Evolutionary conservation across 2,329 filamentous ascomycete genomes (phyloP).

Genomic region (Davidsoniella eucalypti): DNA sequence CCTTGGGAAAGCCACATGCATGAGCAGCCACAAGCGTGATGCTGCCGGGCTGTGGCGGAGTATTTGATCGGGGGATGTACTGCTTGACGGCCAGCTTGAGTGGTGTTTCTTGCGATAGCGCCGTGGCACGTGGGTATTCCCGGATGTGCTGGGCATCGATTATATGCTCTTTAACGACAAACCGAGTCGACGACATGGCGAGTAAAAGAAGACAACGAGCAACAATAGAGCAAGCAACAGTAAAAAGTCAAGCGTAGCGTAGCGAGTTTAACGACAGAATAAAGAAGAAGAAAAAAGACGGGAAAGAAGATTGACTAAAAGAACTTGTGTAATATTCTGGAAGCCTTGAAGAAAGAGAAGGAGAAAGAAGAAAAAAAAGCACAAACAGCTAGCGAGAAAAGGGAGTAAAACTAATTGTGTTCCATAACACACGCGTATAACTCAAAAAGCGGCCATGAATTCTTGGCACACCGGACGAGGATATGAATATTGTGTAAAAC

Average conservation of each 20-base stretch:
- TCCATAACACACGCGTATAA: no score
- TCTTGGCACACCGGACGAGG: no score
- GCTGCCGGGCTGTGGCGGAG: conserved; percentile 51
- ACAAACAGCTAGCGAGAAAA: no score
- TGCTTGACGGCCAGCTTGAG: conserved; percentile 69
- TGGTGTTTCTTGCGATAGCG: conserved; percentile 55
- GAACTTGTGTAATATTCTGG: background rate
- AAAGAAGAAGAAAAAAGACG: no score
- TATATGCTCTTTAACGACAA: conserved; percentile 31
- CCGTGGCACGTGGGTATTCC: conserved; percentile 61
- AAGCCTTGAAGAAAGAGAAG: background rate
- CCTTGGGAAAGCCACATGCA: conserved; percentile 87
- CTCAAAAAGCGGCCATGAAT: no score
- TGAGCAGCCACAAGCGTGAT: conserved; percentile 76
- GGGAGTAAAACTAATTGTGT: no score
- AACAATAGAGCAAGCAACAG: no score
- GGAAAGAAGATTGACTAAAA: no score
- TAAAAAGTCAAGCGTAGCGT: no score
- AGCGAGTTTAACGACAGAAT: no score
- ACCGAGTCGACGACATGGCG: background rate
- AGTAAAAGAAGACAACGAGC: no score
- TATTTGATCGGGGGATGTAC: conserved; percentile 63
- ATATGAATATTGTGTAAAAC: no score
- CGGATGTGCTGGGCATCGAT: conserved; percentile 63
- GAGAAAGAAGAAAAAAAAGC: background rate